Conservation (phyloP, 1,139 yeast genomes). For the Pneumocystis sp. region DNA sequence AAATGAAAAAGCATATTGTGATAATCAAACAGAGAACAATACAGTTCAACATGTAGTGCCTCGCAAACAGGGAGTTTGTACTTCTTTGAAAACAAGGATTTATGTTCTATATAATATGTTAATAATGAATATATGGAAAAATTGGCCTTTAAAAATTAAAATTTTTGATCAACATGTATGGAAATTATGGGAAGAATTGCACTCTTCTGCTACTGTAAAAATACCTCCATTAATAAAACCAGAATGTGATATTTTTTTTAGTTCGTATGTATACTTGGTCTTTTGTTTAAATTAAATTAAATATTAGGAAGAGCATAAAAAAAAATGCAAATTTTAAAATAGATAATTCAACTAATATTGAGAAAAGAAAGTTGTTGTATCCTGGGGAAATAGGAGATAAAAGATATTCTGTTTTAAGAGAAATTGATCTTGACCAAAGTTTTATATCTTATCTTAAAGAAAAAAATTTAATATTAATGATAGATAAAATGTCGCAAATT, state of each 20-base stretch:
- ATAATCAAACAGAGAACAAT: not conserved
- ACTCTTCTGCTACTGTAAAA: not conserved
- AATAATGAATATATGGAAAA: not conserved
- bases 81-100: not conserved
- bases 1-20: not conserved
- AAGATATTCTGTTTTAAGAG: not conserved
- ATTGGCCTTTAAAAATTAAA: not conserved
- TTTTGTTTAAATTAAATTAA: not conserved
- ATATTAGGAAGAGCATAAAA: not conserved
- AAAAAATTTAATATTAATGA: not conserved
- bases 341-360: not conserved
- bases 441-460: not conserved
- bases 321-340: not conserved
- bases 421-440: not conserved
- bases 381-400: not conserved
- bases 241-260: not conserved
- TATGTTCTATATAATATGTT: not conserved
- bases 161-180: not conserved
- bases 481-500: not conserved
- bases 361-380: not conserved
- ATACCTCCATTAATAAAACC: not conserved
- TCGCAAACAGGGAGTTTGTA: not conserved
- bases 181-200: not conserved
- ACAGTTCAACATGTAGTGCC: not conserved
- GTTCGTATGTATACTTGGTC: not conserved